Evolutionary conservation across 2,329 filamentous ascomycete genomes (phyloP), one percentile per base, ranked within the genome.

Genomic region (Colletotrichum endophyticum): DNA sequence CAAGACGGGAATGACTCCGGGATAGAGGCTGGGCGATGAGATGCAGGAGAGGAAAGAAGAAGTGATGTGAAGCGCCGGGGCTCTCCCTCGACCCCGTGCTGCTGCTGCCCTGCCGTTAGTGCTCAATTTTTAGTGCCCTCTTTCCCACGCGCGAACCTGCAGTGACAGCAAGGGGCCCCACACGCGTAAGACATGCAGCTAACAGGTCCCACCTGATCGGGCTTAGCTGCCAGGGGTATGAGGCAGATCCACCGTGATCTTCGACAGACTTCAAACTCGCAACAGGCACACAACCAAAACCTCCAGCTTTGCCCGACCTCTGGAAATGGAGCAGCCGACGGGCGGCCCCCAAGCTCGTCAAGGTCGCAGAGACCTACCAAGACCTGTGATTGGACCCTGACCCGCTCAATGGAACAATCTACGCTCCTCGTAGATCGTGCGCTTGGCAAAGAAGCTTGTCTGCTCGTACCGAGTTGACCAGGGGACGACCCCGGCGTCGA

Each of bases 401-500:
- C n/a, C 30, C 22, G 15, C 44, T 49, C 32, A 25, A 62, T 22
- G 30, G 34, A 39, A 62, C 28, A 70, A 76, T 74, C 59, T 30
- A 69, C 70, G 22, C 12, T 30, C 59, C 70, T 66, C 28, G 74
- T 59, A 66, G 74, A 76, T 76, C 74, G 32, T 25, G 25, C 59
- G 32, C 74, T 70, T 74, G 66, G 74, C 74, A 73, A 74, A 76
- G 74, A 76, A 76, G 74, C 74, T 76, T 76, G 74, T 76, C 74
- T 70, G 36, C 28, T 67, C 70, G 19, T 36, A n/a, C 15, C 57
- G 73, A 73, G 56, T 53, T 36, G 32, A 61, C 61, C 70, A 69
- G 64, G 74, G 71, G 15, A 53, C 73, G 19, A 39, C 30, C 73
- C 73, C 64, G 56, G 63, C 32, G 30, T 44, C 34, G 59, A 22